Base-by-base conservation (phyloP, 202 grass and related monocot species). In the Setaria italica region DNA sequence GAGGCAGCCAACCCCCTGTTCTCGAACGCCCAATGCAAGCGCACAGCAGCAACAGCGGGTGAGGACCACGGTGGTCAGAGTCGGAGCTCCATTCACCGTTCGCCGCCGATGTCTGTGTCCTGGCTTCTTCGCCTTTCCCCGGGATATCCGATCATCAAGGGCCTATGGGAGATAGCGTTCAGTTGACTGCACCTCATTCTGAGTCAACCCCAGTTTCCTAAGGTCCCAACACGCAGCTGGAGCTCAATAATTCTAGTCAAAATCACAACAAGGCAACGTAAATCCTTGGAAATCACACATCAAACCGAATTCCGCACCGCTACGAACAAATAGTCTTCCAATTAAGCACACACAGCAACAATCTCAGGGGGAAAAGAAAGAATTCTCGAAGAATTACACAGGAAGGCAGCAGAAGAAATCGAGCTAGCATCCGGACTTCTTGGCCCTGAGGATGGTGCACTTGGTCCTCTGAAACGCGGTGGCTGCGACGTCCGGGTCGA, bases 391-490 rank as follows among this genome's bases (percentile, higher is more conserved):
- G 34, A 64, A 49, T 32, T 84, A 11, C 34, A 68, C 76, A 58
- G 20, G 1, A 4, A 60, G 21, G 25, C 58, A 62, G 2, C 19
- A 60, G 42, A 43, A 43, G 42, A 43, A 3, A 60, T 58, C 20
- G 57, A 60, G n/a, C 1, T 48, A 91, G 77, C 89, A 91, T 0
- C 85, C 85, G 49, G 89, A 91, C n/a, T 57, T 91, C 66, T 85
- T 91, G 5, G 89, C 85, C 49, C 85, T 49, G 57, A 88, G 89
- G 77, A 91, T 59, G 48, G 42, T 82, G 89, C 89, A 91, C 85
- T 81, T 85, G 77, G 64, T 85, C 82, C 17, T 57, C 78, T 88
- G 57, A 78, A 91, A 91, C 32, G 82, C 82, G 85, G 85, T 91
- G 89, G 89, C 82, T 39, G 89, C 89, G 33, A 88, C 89, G 5